A percentile compares a stretch with the other conserved stretches of the same genome.
phyloP scores from a whole-genome alignment of 371 early-diverging fungal genomes.

The Dinochytrium kinnereticum region DNA sequence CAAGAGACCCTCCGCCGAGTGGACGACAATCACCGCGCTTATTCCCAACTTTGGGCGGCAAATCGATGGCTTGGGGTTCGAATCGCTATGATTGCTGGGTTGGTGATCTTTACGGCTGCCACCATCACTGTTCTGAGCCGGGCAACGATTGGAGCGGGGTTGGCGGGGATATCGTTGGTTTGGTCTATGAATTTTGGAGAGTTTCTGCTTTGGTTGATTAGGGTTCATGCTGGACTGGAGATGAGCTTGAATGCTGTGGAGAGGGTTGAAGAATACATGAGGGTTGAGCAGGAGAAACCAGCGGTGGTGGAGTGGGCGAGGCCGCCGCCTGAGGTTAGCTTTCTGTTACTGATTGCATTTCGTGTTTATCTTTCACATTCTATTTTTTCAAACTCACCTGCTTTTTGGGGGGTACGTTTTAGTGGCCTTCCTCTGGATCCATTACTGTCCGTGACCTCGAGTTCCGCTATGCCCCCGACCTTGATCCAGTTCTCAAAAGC shows the following conservation, averaged over 20 bases:
- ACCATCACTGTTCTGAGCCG: slow-evolving; percentile 62
- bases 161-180: slow-evolving; percentile 79
- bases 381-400: neutral
- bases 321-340: slow-evolving; percentile 45
- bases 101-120: slow-evolving; percentile 74
- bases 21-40: slow-evolving; percentile 54
- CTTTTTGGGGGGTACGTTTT: slow-evolving; percentile 18
- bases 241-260: slow-evolving; percentile 89
- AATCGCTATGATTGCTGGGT: slow-evolving; percentile 71
- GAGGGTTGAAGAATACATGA: slow-evolving; percentile 71
- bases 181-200: no score
- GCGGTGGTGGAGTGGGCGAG: slow-evolving; percentile 52
- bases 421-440: slow-evolving; percentile 70
- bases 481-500: slow-evolving; percentile 55
- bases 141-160: no score
- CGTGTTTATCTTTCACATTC: neutral
- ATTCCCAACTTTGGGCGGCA: slow-evolving; percentile 67
- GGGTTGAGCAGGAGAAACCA: slow-evolving; percentile 75
- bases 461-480: slow-evolving; percentile 43
- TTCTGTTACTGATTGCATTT: neutral
- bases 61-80: slow-evolving; percentile 91
- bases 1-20: slow-evolving; percentile 36
- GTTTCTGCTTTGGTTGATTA: slow-evolving; percentile 83
- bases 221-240: slow-evolving; percentile 77
- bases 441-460: slow-evolving; percentile 57